phyloP scores from a whole-genome alignment of 257 asterid species.

The Haberlea rhodopensis region DNA sequence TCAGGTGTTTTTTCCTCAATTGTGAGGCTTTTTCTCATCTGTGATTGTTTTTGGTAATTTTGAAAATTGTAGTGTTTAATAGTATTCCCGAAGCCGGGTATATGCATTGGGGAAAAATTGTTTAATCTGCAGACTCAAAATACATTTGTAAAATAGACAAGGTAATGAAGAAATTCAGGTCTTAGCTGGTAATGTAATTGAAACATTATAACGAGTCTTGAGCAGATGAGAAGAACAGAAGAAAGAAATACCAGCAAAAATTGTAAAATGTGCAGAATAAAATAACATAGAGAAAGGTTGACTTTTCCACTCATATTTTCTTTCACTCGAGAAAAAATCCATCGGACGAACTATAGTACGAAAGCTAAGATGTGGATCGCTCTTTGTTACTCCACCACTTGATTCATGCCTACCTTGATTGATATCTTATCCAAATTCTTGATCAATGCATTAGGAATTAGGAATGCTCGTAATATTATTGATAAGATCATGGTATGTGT shows the following conservation, averaged over 20 bases:
- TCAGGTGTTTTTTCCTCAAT: slow-evolving; percentile 46
- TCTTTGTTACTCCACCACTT: not conserved
- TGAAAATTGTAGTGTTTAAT: not conserved
- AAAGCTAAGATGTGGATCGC: too few species aligned
- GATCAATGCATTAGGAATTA: not conserved
- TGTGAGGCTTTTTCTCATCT: not conserved
- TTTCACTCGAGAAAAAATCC: not conserved
- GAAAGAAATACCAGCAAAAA: not conserved
- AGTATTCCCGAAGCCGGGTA: not conserved
- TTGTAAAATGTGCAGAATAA: too few species aligned
- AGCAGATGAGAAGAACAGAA: not conserved
- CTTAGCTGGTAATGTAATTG: too few species aligned
- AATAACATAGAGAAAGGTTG: too few species aligned
- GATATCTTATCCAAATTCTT: not conserved
- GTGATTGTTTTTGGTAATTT: too few species aligned
- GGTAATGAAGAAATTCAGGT: not conserved
- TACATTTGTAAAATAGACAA: not conserved
- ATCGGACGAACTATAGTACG: not conserved
- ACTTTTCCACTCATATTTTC: not conserved
- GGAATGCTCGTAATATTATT: not conserved
- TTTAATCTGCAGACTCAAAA: not conserved
- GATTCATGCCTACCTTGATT: not conserved
- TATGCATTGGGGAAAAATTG: not conserved
- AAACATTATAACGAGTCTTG: too few species aligned
- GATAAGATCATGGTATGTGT: not conserved